Evolutionary conservation across 495 filamentous ascomycete species (phyloP).

Genomic region (Penicillium simplicissimum): DNA sequence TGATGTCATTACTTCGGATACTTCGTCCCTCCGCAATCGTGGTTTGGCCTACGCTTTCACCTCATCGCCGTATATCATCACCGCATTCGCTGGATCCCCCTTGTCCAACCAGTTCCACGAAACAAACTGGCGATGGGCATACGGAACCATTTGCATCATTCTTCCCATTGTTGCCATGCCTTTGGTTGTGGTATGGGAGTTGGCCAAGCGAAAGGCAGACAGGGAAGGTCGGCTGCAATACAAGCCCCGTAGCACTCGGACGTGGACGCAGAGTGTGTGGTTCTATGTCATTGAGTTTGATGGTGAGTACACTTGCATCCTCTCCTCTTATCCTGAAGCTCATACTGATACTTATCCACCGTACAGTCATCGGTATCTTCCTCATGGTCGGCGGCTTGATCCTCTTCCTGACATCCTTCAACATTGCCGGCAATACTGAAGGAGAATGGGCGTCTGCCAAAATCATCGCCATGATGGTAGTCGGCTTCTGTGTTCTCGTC

Average conservation of each 20-base stretch:
- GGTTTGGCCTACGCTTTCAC: slow-evolving; percentile 58
- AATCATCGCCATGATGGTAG: slow-evolving; percentile 58
- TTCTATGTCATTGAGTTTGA: slow-evolving; percentile 62
- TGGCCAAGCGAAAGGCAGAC: slow-evolving; percentile 57
- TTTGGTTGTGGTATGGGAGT: slow-evolving; percentile 46
- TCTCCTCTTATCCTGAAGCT: background rate
- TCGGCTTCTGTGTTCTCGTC: slow-evolving; percentile 55
- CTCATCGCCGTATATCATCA: slow-evolving; percentile 53
- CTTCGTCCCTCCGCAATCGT: slow-evolving; percentile 58
- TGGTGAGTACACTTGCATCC: slow-evolving; percentile 25
- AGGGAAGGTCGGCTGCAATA: slow-evolving; percentile 32
- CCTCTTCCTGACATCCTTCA: slow-evolving; percentile 64
- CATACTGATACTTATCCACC: background rate
- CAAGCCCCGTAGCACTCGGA: slow-evolving; percentile 40
- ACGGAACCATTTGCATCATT: slow-evolving; percentile 59
- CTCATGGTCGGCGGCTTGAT: slow-evolving; percentile 57
- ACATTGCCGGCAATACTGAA: slow-evolving; percentile 44
- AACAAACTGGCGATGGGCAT: slow-evolving; percentile 60
- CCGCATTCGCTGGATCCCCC: slow-evolving; percentile 37
- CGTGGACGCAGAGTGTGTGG: slow-evolving; percentile 38
- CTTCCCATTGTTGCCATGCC: slow-evolving; percentile 54
- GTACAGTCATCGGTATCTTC: slow-evolving; percentile 52
- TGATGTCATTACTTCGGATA: slow-evolving; percentile 62
- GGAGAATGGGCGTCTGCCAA: slow-evolving; percentile 51
- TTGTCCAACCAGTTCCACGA: slow-evolving; percentile 43